Base-by-base conservation (phyloP, 257 asterid genomes). In the Rhazya stricta region DNA sequence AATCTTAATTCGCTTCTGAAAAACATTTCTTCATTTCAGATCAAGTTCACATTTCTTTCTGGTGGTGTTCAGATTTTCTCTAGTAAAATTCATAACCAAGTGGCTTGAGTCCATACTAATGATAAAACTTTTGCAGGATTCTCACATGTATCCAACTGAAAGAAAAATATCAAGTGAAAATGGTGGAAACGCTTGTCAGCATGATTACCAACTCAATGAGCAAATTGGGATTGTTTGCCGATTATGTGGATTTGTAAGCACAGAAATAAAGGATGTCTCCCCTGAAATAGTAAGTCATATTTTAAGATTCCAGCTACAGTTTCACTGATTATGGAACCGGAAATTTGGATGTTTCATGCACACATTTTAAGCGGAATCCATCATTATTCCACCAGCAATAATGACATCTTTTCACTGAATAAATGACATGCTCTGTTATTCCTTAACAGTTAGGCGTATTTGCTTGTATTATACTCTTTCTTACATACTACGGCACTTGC, bases 171-270 rank as follows among this genome's bases (percentile, higher is more conserved):
- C 90, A 21, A 76, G 81, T 45, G 79, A 77, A 72, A 74, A 57
- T 1, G 82, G 74, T 72, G 65, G 81, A 18, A 80, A 78, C 45
- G 78, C 43, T 43, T 94, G 99, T 61, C 89, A 81, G 68, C 99
- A 95, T 54, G 99, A 92, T 82, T 88, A 74, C 75, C 81, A 81
- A 70, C 96, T 95, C 69, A 82, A 95, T 18, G 99, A 95, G 79
- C 87, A 95, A 81, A 85, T 92, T 5, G 99, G 99, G 79, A 84
- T 89, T 27, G 84, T 89, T 70, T 95, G 99, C 88, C 82, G 79
- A 43, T 56, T 88, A 37, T 95, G 99, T 71, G 98, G 99, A 74
- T 81, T 76, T 48, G 88, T 95, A 29, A 89, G 85, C 86, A 85
- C 91, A 3, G 96, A 89, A 72, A 95, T 95, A 66, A 95, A 88